Conservation (phyloP, 2,329 filamentous ascomycete species). For the Scedosporium minutisporum region DNA sequence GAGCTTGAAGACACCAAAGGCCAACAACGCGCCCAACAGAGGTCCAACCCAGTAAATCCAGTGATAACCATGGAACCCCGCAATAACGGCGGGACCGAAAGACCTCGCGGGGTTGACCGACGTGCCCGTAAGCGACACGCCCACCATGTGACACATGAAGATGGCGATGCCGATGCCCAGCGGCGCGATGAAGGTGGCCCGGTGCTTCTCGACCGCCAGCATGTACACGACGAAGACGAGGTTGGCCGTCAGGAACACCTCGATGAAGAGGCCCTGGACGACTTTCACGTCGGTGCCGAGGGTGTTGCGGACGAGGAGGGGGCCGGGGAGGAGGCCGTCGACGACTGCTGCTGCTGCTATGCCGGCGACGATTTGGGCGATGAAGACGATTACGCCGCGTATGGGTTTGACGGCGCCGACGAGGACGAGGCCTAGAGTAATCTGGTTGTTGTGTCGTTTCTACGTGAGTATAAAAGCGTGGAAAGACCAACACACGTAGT, state of each 20-base stretch:
- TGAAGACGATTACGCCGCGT: conserved; percentile 41
- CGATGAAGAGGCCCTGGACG: conserved; percentile 54
- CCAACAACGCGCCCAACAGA: conserved; percentile 36
- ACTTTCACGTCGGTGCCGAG: conserved; percentile 41
- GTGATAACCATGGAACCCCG: conserved; percentile 33
- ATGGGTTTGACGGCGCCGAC: conserved; percentile 45
- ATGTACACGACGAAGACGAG: conserved; percentile 58
- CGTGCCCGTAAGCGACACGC: conserved; percentile 37
- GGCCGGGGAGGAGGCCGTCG: conserved; percentile 47
- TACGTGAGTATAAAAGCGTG: too few species aligned
- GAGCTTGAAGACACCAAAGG: conserved; percentile 38
- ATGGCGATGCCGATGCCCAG: conserved; percentile 62
- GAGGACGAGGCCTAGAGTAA: conserved; percentile 51
- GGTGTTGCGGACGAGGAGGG: conserved; percentile 44
- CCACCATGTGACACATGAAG: conserved; percentile 46
- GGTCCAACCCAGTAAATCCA: conserved; percentile 50
- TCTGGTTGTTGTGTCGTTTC: conserved; percentile 16
- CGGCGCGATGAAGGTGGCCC: conserved; percentile 60
- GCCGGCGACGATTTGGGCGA: conserved; percentile 47
- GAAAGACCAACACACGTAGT: background rate
- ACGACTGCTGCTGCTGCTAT: conserved; percentile 51
- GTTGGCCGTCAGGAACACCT: conserved; percentile 56
- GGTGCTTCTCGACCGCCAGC: conserved; percentile 65
- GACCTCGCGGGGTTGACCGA: conserved; percentile 42
- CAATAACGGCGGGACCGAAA: conserved; percentile 37